Conservation (phyloP, 2,329 filamentous ascomycete genomes). For the Xylaria sp. region DNA sequence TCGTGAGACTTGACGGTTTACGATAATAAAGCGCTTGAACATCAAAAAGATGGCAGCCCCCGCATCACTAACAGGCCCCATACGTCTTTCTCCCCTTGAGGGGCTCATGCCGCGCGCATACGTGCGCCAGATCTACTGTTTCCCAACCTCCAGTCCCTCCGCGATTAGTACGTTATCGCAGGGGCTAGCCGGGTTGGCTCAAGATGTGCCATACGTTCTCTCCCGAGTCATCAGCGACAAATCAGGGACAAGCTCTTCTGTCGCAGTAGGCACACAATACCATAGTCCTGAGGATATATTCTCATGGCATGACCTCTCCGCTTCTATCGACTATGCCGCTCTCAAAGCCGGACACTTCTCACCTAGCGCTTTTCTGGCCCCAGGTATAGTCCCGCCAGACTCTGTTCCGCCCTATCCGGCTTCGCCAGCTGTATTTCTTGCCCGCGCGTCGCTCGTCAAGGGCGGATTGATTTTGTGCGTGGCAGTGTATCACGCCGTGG, state of each 20-base stretch:
- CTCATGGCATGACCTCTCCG: constrained; percentile 41
- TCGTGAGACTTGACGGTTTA: too few relatives aligned
- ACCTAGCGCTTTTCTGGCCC: constrained; percentile 37
- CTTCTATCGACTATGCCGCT: constrained; percentile 38
- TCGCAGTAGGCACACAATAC: constrained; percentile 37
- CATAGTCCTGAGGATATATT: constrained; percentile 41
- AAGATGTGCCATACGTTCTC: constrained; percentile 45
- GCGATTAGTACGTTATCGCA: constrained; percentile 31
- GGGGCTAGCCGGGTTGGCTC: constrained; percentile 36
- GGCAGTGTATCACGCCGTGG: constrained; percentile 45
- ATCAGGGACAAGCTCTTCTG: constrained; percentile 22
- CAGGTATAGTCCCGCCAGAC: constrained; percentile 38
- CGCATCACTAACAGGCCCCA: not conserved
- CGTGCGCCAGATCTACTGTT: constrained; percentile 46
- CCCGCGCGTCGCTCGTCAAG: constrained; percentile 39
- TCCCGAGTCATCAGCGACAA: constrained; percentile 36
- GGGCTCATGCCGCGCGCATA: constrained; percentile 47
- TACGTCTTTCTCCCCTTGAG: constrained; percentile 45
- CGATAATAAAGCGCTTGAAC: not conserved
- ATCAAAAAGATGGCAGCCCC: not conserved
- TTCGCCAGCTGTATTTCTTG: constrained; percentile 44
- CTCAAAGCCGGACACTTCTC: constrained; percentile 42
- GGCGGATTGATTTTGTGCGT: constrained; percentile 45
- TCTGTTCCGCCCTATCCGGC: constrained; percentile 37
- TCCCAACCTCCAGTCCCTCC: constrained; percentile 38